Conservation (phyloP, 176 grass and related monocot genomes). For the Chloris gayana region DNA sequence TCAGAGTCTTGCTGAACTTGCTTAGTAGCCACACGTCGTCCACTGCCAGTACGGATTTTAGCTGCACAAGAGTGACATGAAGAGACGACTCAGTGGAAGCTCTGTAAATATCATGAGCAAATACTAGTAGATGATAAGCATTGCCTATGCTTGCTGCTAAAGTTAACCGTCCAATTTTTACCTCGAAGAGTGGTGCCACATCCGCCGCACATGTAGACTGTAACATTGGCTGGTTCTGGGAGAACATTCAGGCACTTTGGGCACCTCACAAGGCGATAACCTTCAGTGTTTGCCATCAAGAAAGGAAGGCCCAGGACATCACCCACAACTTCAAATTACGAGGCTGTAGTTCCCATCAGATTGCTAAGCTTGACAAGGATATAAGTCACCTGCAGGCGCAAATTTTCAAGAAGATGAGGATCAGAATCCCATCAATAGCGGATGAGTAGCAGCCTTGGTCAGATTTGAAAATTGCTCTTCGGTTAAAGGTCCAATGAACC, state of each 20-base stretch:
- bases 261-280: constrained; percentile 75
- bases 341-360: neutral
- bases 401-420: neutral
- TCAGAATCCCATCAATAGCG: constrained; percentile 10
- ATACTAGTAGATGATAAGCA: neutral
- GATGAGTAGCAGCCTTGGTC: neutral
- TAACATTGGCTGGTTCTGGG: constrained; percentile 55
- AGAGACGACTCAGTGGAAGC: constrained; percentile 23
- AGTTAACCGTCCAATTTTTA: constrained; percentile 51
- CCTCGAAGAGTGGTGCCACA: constrained; percentile 73
- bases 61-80: constrained; percentile 48
- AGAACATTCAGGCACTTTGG: constrained; percentile 77
- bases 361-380: neutral
- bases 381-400: constrained; percentile 1
- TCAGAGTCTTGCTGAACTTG: constrained; percentile 36
- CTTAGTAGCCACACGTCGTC: constrained; percentile 37
- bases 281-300: constrained; percentile 49
- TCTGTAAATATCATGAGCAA: constrained; percentile 11
- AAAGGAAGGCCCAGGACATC: constrained; percentile 32
- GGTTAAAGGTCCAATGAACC: neutral
- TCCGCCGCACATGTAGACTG: constrained; percentile 72
- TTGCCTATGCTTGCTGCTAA: neutral
- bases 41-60: constrained; percentile 46
- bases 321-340: constrained; percentile 24
- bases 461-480: neutral